Base-by-base conservation (phyloP, 2,329 filamentous ascomycete species). In the Drechslera avenae region DNA sequence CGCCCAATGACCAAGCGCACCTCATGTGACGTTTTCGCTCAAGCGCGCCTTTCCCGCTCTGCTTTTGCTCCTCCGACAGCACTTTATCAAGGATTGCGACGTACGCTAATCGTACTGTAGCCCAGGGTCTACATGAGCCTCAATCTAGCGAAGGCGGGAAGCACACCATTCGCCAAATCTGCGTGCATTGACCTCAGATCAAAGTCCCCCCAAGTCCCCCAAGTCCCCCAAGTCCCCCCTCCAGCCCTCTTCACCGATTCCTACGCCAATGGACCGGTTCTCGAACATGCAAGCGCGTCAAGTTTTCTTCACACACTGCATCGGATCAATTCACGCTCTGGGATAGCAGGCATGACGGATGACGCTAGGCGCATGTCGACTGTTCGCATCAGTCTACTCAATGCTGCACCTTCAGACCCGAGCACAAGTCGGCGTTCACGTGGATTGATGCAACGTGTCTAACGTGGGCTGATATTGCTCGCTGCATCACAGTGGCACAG, bases 401-500 rank as follows among this genome's bases (percentile, higher is more conserved):
- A 23, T 16, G 23, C 23, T 30, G 19, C 28, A 31, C 7, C 30
- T 31, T 30, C 37, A 40, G 17, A 39, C 39, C 48, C 33, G 17
- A 35, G 35, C 19, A 28, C 40, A 40, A 14, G 30, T 36, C 16
- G 26, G 47, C 37, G 33, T 17, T 23, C 12, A 35, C 30, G 31
- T 35, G 19, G n/a, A 34, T 17, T 34, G 46, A 42, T 34, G 28
- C 33, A 39, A 28, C 42, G 18, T 34, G 37, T 32, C 19, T 33
- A 41, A 37, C 36, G 28, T 54, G 52, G 47, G 23, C 39, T 39
- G 42, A 42, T 49, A 14, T 35, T 46, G 18, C 39, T 19, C 39
- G 8, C 50, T 56, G 53, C 53, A 50, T 31, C 32, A 41, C 31
- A 36, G 50, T 41, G 53, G 53, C 53, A 48, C 50, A 41, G 50